Evolutionary conservation across 768 basidiomycete species (phyloP).

Genomic region (Leucocoprinus leucothites): DNA sequence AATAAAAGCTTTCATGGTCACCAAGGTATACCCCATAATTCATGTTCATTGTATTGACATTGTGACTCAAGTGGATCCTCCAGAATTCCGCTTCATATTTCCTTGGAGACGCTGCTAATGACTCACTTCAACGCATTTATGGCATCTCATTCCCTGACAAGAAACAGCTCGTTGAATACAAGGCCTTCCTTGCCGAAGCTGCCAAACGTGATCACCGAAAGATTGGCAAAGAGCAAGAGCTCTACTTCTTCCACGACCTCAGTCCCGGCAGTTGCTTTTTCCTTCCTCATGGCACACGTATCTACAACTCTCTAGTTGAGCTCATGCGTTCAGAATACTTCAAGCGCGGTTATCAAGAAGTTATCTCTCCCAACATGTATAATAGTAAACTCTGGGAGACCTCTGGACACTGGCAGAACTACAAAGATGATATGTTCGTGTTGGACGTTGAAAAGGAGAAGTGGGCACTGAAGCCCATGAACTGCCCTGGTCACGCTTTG

Average conservation of each 20-base stretch:
- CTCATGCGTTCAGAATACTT: conserved; percentile 94
- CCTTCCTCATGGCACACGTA: conserved; percentile 93
- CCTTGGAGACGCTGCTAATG: conserved; percentile 90
- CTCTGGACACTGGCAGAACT: conserved; percentile 98
- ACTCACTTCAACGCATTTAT: conserved; percentile 93
- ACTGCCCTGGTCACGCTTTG: conserved; percentile 95
- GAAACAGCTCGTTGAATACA: conserved; percentile 93
- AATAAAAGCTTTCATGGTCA: conserved; percentile 97
- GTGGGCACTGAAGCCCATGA: conserved; percentile 98
- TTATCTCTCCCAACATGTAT: conserved; percentile 98
- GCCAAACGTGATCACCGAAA: conserved; percentile 97
- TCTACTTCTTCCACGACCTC: conserved; percentile 98
- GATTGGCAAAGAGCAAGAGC: conserved; percentile 96
- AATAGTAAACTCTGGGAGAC: conserved; percentile 96
- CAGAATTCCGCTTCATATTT: conserved; percentile 98
- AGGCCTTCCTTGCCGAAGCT: conserved; percentile 92
- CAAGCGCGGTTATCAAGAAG: conserved; percentile 96
- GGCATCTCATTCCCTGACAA: conserved; percentile 99
- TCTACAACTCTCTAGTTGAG: conserved; percentile 92
- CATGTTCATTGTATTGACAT: neutral
- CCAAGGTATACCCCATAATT: conserved; percentile 83
- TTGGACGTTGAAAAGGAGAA: conserved; percentile 94
- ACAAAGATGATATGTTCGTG: conserved; percentile 96
- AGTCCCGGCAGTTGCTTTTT: conserved; percentile 97
- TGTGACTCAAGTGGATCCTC: neutral